phyloP scores from a whole-genome alignment of 2,329 filamentous ascomycete species.

The Fusarium domesticum region DNA sequence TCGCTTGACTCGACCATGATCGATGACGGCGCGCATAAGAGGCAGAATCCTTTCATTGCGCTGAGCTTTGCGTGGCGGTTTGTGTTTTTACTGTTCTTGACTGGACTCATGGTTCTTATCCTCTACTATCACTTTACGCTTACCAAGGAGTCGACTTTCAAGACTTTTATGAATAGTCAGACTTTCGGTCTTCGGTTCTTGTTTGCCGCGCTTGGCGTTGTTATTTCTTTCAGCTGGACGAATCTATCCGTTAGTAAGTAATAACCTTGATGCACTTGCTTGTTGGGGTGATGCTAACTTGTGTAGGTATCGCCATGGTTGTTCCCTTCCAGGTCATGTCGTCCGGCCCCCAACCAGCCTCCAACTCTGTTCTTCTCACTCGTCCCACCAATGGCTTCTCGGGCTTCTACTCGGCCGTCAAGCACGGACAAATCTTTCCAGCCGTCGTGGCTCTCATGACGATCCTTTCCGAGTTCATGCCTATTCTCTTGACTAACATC shows the following conservation, averaged over 20 bases:
- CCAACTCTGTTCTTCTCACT: constrained; percentile 40
- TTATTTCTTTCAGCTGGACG: constrained; percentile 42
- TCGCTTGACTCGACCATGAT: constrained; percentile 14
- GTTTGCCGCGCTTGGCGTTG: constrained; percentile 42
- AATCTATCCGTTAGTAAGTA: constrained; percentile 36
- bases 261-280: fast-evolving
- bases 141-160: constrained; percentile 31
- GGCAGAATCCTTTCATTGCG: constrained; percentile 35
- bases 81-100: constrained; percentile 34
- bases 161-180: constrained; percentile 40
- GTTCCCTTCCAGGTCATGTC: constrained; percentile 44
- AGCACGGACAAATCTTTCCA: constrained; percentile 36
- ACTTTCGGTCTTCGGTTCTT: constrained; percentile 45
- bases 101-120: constrained; percentile 37
- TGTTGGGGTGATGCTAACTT: background rate
- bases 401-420: constrained; percentile 35
- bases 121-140: constrained; percentile 39
- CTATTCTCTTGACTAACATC: constrained; percentile 47
- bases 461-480: constrained; percentile 49
- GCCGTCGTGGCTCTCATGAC: constrained; percentile 41
- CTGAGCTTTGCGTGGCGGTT: constrained; percentile 38
- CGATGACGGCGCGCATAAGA: constrained; percentile 1
- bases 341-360: constrained; percentile 32
- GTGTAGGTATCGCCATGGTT: constrained; percentile 43
- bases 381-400: constrained; percentile 45